Conservation (phyloP, 2,329 filamentous ascomycete species). For the Rutstroemia sp. region DNA sequence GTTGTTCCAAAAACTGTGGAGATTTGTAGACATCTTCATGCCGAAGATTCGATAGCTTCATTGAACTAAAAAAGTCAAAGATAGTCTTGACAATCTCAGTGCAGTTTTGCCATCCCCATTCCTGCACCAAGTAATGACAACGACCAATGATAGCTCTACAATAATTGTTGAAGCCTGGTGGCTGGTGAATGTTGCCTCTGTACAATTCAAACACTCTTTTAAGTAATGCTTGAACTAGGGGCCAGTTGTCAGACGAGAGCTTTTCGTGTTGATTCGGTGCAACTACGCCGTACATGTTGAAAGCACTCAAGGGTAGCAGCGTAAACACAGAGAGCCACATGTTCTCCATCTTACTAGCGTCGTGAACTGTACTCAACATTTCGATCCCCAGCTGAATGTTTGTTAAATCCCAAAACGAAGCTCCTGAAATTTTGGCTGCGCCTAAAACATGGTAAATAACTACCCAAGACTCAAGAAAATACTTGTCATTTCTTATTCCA, state of each 20-base stretch:
- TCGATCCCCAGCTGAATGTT: slow-evolving; percentile 37
- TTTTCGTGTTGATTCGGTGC: slow-evolving; percentile 33
- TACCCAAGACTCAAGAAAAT: slow-evolving; percentile 48
- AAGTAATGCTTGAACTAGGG: slow-evolving; percentile 48
- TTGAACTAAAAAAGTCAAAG: slow-evolving; percentile 61
- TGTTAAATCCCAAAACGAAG: slow-evolving; percentile 54
- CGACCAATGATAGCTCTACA: slow-evolving; percentile 51
- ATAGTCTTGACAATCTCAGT: slow-evolving; percentile 48
- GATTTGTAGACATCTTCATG: slow-evolving; percentile 58
- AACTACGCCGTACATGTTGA: slow-evolving; percentile 47
- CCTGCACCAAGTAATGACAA: slow-evolving; percentile 54
- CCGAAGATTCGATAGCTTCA: slow-evolving; percentile 52
- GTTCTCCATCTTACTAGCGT: slow-evolving; percentile 45
- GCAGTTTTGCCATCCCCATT: slow-evolving; percentile 59
- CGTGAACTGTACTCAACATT: slow-evolving; percentile 30
- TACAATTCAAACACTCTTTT: slow-evolving; percentile 53
- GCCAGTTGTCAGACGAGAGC: slow-evolving; percentile 49
- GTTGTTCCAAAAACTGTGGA: slow-evolving; percentile 51
- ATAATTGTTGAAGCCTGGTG: slow-evolving; percentile 58
- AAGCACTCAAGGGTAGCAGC: slow-evolving; percentile 53
- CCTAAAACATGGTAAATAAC: slow-evolving; percentile 48
- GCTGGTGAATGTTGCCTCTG: slow-evolving; percentile 44
- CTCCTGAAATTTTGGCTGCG: slow-evolving; percentile 40
- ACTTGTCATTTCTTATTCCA: slow-evolving; percentile 43
- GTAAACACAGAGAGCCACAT: slow-evolving; percentile 53